Percentiles rank a stretch among this genome's conserved stretches.
phyloP scores from a whole-genome alignment of 1,284 basidiomycete species.

The Boletus mariae region DNA sequence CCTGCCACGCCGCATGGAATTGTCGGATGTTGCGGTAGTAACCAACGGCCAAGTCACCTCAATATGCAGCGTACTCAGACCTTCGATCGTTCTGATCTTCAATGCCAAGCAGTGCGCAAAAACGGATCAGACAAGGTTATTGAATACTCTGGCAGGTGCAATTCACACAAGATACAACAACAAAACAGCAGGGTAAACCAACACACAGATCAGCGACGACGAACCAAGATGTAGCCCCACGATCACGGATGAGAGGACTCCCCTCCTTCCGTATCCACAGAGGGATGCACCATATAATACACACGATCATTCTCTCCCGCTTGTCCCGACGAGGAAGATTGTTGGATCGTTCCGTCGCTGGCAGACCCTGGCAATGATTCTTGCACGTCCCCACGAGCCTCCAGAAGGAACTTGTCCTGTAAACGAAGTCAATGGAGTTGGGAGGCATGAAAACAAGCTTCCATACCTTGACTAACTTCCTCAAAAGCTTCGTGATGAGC shows the following conservation, averaged over 20 bases:
- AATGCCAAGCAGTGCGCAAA: too few species aligned
- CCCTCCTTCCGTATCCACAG: constrained; percentile 64
- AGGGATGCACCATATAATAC: constrained; percentile 79
- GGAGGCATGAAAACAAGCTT: neutral
- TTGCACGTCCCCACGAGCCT: constrained; percentile 78
- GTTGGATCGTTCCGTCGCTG: constrained; percentile 50
- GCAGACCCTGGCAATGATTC: constrained; percentile 66
- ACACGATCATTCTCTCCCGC: constrained; percentile 61
- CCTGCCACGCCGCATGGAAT: constrained; percentile 5
- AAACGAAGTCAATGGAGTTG: constrained; percentile 1
- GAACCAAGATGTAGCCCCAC: neutral
- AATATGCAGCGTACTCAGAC: too few species aligned
- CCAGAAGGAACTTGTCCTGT: constrained; percentile 84
- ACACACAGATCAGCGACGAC: constrained; percentile 6
- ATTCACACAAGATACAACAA: constrained; percentile 14
- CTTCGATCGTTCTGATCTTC: neutral
- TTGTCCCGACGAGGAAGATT: constrained; percentile 40
- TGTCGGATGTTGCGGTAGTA: neutral
- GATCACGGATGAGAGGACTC: constrained; percentile 35
- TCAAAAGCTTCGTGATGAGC: constrained; percentile 85
- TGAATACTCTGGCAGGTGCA: neutral
- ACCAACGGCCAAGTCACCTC: neutral
- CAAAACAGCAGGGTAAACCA: constrained; percentile 6
- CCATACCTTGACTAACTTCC: constrained; percentile 86
- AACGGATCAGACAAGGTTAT: neutral